These are phyloP conservation scores for Malassezia sympodialis DNA, from an alignment of 1,284 basidiomycete genomes.

Conservation along the genomic window DNA sequence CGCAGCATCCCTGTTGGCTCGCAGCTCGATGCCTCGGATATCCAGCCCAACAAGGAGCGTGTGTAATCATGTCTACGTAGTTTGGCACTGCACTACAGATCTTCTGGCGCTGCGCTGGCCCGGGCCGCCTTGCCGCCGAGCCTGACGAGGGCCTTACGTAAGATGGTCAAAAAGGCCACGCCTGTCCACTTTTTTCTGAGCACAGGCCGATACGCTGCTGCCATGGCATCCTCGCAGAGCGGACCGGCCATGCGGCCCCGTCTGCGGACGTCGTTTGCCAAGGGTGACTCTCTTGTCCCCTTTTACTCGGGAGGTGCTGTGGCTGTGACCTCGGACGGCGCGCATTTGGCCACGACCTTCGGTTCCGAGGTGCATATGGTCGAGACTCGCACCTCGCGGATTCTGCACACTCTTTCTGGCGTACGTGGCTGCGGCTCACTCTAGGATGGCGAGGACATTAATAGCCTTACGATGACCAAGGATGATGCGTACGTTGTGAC, in stretches of 20 bases:
- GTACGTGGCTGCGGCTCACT: slow-evolving; percentile 9
- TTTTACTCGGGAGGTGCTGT: slow-evolving; percentile 52
- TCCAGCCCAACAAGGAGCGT: slow-evolving; percentile 15
- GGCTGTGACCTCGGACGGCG: slow-evolving; percentile 67
- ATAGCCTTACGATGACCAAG: slow-evolving; percentile 49
- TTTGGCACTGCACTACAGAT: not conserved
- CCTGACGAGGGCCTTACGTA: not conserved
- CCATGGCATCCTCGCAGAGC: not conserved
- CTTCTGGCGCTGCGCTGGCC: not conserved
- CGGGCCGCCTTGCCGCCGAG: not conserved
- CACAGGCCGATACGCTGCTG: slow-evolving; percentile 9
- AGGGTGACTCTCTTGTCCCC: slow-evolving; percentile 27
- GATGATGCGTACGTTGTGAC: slow-evolving; percentile 50
- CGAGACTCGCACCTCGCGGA: slow-evolving; percentile 62
- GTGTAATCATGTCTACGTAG: slow-evolving; percentile 4
- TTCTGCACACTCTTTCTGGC: slow-evolving; percentile 51
- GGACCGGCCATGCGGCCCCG: slow-evolving; percentile 4
- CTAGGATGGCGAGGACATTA: slow-evolving; percentile 54
- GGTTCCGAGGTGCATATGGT: slow-evolving; percentile 75
- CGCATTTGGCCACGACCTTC: slow-evolving; percentile 71
- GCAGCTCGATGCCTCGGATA: slow-evolving; percentile 7
- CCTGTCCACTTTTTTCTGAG: slow-evolving; percentile 10
- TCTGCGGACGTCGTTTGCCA: slow-evolving; percentile 28
- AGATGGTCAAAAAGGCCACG: not conserved
- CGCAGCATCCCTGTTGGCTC: slow-evolving; percentile 12